These are phyloP conservation scores for Macrotyloma uniflorum DNA, from an alignment of 306 rosid genomes.

Conservation along the genomic window DNA sequence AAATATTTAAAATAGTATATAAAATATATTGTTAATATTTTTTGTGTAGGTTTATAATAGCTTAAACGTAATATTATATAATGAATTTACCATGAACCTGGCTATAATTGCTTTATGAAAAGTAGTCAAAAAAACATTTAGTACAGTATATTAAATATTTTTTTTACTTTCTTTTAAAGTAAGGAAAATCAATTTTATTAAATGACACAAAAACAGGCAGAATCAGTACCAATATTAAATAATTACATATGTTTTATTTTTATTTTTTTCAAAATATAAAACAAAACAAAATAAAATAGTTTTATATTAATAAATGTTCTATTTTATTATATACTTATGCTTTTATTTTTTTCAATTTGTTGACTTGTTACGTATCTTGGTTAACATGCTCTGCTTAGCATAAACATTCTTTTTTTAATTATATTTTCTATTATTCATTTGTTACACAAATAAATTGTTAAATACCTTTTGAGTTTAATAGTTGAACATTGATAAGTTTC, in stretches of 20 bases:
- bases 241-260: background rate
- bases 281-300: background rate
- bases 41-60: too few relatives aligned
- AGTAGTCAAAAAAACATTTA: background rate
- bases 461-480: too few relatives aligned
- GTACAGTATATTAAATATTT: background rate
- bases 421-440: background rate
- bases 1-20: too few relatives aligned
- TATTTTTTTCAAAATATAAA: background rate
- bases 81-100: background rate
- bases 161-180: background rate
- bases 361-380: background rate
- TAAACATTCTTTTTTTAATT: background rate
- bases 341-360: background rate
- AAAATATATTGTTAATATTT: too few relatives aligned
- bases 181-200: background rate
- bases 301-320: background rate
- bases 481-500: too few relatives aligned
- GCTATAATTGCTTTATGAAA: background rate
- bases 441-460: background rate
- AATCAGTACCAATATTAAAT: background rate
- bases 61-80: too few relatives aligned
- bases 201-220: background rate
- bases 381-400: background rate
- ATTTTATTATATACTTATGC: background rate